Conservation (phyloP, 176 grass and related monocot species). For the Triticum aestivum region IWGSC_CS_RefSeq_v2.1 NC_057799.1:564374552-564375051, state of each 20-base stretch:
- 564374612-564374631: not conserved
- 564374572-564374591: too few relatives aligned
- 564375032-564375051: too few relatives aligned
- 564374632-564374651: not conserved
- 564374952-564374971: not conserved
- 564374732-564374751: not conserved
- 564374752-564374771: not conserved
- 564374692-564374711: not conserved
- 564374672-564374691: not conserved
- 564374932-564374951: constrained; percentile 79
- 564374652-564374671: not conserved
- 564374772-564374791: not conserved
- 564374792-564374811: constrained; percentile 21
- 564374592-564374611: too few relatives aligned
- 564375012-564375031: too few relatives aligned
- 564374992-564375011: too few relatives aligned
- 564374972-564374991: too few relatives aligned
- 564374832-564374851: constrained; percentile 65
- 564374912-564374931: constrained; percentile 54
- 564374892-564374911: constrained; percentile 65
- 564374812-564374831: constrained; percentile 32
- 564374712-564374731: not conserved
- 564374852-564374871: constrained; percentile 59
- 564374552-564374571: too few relatives aligned
- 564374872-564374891: constrained; percentile 73